Evolutionary conservation across 352 stramenopile genomes (phyloP).

Genomic region (Albugo laibachii): DNA sequence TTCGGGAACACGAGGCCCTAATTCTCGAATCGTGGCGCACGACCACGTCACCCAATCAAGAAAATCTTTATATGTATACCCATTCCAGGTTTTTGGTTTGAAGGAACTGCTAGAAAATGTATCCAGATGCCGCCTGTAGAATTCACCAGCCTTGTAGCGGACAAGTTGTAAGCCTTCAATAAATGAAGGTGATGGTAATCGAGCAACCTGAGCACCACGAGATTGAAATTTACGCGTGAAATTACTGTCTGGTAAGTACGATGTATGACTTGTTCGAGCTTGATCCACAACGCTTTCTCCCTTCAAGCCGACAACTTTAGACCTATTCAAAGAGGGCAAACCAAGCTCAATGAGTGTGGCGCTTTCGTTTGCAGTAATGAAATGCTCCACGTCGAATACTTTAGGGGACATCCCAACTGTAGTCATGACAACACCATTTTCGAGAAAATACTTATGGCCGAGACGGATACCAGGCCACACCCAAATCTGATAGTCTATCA

Average conservation of each 20-base stretch:
- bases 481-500: conserved; percentile 72
- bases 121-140: conserved; percentile 67
- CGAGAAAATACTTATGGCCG: conserved; percentile 46
- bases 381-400: conserved; percentile 52
- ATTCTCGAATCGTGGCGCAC: conserved; percentile 19
- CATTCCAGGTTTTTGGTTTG: conserved; percentile 21
- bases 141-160: conserved; percentile 54
- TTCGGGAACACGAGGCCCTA: conserved; percentile 24
- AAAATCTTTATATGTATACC: conserved; percentile 38
- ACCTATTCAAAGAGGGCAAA: conserved; percentile 28
- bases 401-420: conserved; percentile 47
- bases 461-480: conserved; percentile 59
- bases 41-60: conserved; percentile 39
- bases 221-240: conserved; percentile 60
- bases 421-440: conserved; percentile 48
- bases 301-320: conserved; percentile 49
- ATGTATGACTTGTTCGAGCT: conserved; percentile 60
- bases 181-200: conserved; percentile 46
- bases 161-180: conserved; percentile 57
- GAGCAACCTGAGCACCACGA: conserved; percentile 32
- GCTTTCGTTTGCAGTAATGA: conserved; percentile 36
- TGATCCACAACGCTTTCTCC: conserved; percentile 33
- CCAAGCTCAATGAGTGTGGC: conserved; percentile 32
- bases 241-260: conserved; percentile 36
- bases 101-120: conserved; percentile 61